Evolutionary conservation across 192 early-diverging fungal species (phyloP), one percentile per base, ranked within the genome.

Genomic region (Phycomyces blakesleeanus): DNA sequence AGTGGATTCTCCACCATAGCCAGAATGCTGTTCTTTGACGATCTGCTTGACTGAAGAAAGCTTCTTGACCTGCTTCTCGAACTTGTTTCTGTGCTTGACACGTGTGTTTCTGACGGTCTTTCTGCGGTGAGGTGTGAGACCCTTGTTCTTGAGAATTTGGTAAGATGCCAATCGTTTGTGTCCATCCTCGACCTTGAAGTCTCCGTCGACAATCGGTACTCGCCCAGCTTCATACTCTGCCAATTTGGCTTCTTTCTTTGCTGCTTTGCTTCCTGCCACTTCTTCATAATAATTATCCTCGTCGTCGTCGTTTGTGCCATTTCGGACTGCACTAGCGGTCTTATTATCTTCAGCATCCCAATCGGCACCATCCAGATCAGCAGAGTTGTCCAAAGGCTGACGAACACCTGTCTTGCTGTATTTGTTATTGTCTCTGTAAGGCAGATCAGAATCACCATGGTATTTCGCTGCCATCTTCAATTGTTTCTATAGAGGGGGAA

Each of bases 121-220:
- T 72, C 87, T 89, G 59, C 97, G 91, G 55, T 85, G 82, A 37
- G 94, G 95, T 27, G 89, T 92, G 53, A 98, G 83, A 59, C 97
- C 97, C 81, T 93, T 91, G 82, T 98, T 98, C 76, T 93, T 89
- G 67, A 96, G 82, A 67, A 98, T 98, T 61, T 91, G 84, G 77
- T 88, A 94, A 59, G 85, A 89, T 29, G 91, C 88, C 22, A 76
- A 71, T 37, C 97, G 91, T 77, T 96, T 96, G 38, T 75, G 61
- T 26, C 81, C 85, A 26, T 68, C 76, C 2, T 63, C 52, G 15
- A 63, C 65, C 54, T 86, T 75, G 38, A 72, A 80, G 9, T 74
- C 73, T 27, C 59, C 40, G 20, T 70, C 70, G 44, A 77, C 64
- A 26, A 59, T 61, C 40, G 63, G 63, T 68, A 70, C 69, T 57